phyloP scores from a whole-genome alignment of 1,284 basidiomycete species.

The Leccinum subrobustum region DNA sequence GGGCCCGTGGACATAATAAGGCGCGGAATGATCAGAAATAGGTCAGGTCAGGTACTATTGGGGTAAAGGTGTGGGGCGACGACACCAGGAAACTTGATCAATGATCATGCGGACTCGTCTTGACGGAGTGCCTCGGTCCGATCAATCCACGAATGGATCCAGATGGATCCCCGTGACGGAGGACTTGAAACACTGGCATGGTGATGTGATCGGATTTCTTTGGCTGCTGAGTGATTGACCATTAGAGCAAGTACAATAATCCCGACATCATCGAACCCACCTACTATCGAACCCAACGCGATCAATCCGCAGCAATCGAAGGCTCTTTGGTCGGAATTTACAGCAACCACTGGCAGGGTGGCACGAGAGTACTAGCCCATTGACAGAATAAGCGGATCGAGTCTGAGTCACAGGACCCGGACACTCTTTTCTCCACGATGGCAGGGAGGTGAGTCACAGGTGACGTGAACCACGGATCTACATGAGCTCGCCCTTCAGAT shows the following conservation, averaged over 20 bases:
- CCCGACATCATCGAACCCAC: background rate
- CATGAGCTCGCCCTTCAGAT: background rate
- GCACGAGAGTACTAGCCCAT: background rate
- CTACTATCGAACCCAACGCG: too few relatives aligned
- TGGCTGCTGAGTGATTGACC: background rate
- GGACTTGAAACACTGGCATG: background rate
- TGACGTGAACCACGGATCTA: slow-evolving; percentile 28
- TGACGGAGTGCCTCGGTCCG: background rate
- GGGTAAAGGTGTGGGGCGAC: background rate
- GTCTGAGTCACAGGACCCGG: background rate
- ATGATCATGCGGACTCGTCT: background rate
- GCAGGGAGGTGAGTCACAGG: background rate
- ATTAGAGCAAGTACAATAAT: too few relatives aligned
- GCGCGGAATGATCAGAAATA: background rate
- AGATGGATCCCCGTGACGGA: background rate
- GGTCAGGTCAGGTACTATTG: background rate
- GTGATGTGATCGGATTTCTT: background rate
- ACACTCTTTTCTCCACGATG: background rate
- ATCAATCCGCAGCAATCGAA: too few relatives aligned
- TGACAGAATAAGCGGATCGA: slow-evolving; percentile 6
- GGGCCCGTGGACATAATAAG: background rate
- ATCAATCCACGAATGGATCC: background rate
- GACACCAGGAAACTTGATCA: background rate
- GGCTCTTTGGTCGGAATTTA: background rate
- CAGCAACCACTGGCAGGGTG: background rate